Evolutionary conservation across 257 asterid genomes (phyloP), one percentile per base, ranked within the genome.

Genomic region (Hygrophila difformis): DNA sequence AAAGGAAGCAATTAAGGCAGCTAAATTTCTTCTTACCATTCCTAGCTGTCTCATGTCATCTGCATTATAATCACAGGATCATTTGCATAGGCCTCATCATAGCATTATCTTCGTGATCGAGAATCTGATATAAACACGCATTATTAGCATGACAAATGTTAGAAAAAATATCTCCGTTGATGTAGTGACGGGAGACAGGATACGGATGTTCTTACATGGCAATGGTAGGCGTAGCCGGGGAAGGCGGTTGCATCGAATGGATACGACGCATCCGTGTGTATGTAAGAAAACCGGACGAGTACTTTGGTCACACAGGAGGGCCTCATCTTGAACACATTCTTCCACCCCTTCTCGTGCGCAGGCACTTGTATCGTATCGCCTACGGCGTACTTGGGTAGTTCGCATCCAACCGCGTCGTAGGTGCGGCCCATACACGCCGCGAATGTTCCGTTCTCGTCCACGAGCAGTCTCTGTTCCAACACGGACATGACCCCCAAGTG

Each of bases 101-200:
- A 56, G 45, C 96, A 63, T 86, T 86, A 65, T 86, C 96, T 61
- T 86, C 96, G 33, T 86, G 96, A 59, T 82, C 96, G 13, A 85
- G 55, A 19, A 86, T 79, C 96, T 86, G 85, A 61, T 47, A 53
- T 37, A 8, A 9, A 4, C 40, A 3, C 0, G 12, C 41, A 49
- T 39, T 52, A 18, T 44, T 10, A 6, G 8, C 2, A 19, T 21
- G 15, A 19, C 29, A 12, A 11, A 5, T 12, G 42, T 16, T 6
- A 24, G 4, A 12, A 16, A 3, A 24, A 24, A 24, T 2, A 2
- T 24, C 29, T 3, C 29, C 3, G 3, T 24, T 24, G 29, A 39
- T 38, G 15, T 12, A 17, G 14, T 2, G 7, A 24, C 29, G 29
- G 7, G 7, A 7, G 7, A 24, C 29, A 37, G 51, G 40, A 14